phyloP scores from a whole-genome alignment of 1,284 basidiomycete species.

The Moesziomyces sp. region DNA sequence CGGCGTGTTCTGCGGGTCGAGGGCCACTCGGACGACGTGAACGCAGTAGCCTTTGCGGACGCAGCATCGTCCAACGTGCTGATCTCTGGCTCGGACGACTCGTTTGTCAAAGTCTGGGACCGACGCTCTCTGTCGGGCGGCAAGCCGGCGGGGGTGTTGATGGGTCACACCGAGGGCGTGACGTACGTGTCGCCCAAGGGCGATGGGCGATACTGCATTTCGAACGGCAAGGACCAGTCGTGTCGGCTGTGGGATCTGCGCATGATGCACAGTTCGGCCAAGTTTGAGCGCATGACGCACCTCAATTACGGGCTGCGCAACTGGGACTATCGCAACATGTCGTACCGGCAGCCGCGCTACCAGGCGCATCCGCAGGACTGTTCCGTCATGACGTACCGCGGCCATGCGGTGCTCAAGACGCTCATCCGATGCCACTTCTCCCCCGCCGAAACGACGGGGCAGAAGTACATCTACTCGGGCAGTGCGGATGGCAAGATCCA shows the following conservation, averaged over 20 bases:
- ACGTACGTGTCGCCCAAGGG: slow-evolving; percentile 70
- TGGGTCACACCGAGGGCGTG: slow-evolving; percentile 85
- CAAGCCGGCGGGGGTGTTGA: slow-evolving; percentile 89
- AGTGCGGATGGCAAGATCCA: slow-evolving; percentile 76
- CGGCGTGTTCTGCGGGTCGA: slow-evolving; percentile 81
- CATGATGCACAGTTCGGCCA: slow-evolving; percentile 82
- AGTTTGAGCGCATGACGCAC: slow-evolving; percentile 74
- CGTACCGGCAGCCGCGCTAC: slow-evolving; percentile 71
- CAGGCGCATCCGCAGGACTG: slow-evolving; percentile 80
- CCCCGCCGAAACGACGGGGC: slow-evolving; percentile 87
- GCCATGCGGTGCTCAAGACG: slow-evolving; percentile 90
- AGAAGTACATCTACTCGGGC: slow-evolving; percentile 93
- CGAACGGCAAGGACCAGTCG: slow-evolving; percentile 97
- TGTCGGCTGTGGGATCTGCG: slow-evolving; percentile 93
- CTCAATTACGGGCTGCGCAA: slow-evolving; percentile 74
- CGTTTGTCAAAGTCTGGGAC: slow-evolving; percentile 94
- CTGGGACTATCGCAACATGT: slow-evolving; percentile 82
- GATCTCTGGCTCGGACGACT: slow-evolving; percentile 92
- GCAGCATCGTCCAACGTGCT: slow-evolving; percentile 90
- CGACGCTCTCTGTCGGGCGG: slow-evolving; percentile 81
- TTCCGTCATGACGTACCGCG: slow-evolving; percentile 90
- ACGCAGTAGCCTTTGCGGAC: slow-evolving; percentile 94
- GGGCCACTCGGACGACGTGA: slow-evolving; percentile 90
- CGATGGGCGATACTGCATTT: slow-evolving; percentile 93
- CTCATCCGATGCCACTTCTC: slow-evolving; percentile 96